These are phyloP conservation scores for Coemansia sp. DNA, from an alignment of 192 early-diverging fungal species.

Conservation along the genomic window DNA sequence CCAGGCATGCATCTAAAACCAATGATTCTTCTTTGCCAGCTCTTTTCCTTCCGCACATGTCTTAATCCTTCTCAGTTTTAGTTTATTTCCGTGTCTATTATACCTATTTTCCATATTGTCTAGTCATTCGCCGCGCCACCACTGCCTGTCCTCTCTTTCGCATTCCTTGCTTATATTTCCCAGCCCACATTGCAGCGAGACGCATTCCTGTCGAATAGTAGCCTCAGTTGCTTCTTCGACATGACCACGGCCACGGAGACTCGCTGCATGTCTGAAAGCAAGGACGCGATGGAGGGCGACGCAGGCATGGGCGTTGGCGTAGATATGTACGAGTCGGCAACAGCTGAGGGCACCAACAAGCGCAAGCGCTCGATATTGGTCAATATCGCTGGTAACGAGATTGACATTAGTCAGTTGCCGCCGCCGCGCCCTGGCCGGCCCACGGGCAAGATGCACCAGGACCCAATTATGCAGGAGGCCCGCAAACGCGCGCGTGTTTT, in stretches of 20 bases:
- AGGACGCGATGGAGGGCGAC: slow-evolving; percentile 11
- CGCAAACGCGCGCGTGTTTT: slow-evolving; percentile 69
- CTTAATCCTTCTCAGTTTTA: background rate
- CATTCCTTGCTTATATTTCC: background rate
- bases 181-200: background rate
- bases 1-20: no score
- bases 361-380: slow-evolving; percentile 37
- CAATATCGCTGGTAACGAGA: slow-evolving; percentile 17
- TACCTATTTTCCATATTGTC: background rate
- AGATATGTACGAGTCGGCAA: slow-evolving; percentile 5
- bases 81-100: background rate
- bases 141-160: slow-evolving; percentile 5
- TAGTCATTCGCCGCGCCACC: background rate
- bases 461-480: slow-evolving; percentile 50
- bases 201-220: no score
- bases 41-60: background rate
- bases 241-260: slow-evolving; percentile 1
- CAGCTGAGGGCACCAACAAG: slow-evolving; percentile 20
- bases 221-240: no score
- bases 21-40: background rate
- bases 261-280: background rate
- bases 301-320: slow-evolving; percentile 29
- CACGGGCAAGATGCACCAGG: slow-evolving; percentile 26
- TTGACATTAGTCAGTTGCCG: slow-evolving; percentile 39
- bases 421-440: slow-evolving; percentile 45